Conservation (phyloP, 345 rosid species). For the Gossypium anomalum region DNA sequence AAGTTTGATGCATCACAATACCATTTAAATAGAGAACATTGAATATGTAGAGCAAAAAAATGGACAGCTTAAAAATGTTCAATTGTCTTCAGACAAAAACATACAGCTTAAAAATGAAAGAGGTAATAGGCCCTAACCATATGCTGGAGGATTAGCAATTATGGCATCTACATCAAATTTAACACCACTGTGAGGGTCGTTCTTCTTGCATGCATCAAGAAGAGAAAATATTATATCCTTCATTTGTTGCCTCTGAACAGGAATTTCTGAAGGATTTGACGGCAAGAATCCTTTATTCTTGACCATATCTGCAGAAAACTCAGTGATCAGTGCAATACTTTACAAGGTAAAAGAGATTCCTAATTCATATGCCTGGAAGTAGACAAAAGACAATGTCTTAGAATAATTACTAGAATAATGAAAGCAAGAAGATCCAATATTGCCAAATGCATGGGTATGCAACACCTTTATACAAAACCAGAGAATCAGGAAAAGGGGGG, state of each 20-base stretch:
- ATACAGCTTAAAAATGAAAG: neutral
- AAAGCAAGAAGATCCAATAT: neutral
- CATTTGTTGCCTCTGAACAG: slow-evolving; percentile 80
- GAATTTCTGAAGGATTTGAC: slow-evolving; percentile 93
- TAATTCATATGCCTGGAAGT: neutral
- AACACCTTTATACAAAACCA: neutral
- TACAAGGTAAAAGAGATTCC: neutral
- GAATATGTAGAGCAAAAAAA: neutral
- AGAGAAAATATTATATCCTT: slow-evolving; percentile 78
- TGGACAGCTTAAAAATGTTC: neutral
- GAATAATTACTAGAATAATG: neutral
- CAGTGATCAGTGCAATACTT: neutral
- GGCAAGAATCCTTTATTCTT: slow-evolving; percentile 99
- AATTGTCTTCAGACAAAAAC: neutral
- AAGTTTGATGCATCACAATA: neutral
- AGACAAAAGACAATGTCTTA: neutral
- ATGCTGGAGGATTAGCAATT: slow-evolving; percentile 98
- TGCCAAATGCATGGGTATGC: neutral
- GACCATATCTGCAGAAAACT: slow-evolving; percentile 81
- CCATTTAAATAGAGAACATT: neutral
- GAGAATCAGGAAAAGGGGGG: neutral
- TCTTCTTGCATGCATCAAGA: slow-evolving; percentile 82
- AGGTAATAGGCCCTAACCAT: slow-evolving; percentile 47
- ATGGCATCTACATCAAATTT: slow-evolving; percentile 92
- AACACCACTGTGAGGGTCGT: slow-evolving; percentile 73